Conservation (phyloP, 1,284 basidiomycete genomes). For the Mycosarcoma maydis region DNA sequence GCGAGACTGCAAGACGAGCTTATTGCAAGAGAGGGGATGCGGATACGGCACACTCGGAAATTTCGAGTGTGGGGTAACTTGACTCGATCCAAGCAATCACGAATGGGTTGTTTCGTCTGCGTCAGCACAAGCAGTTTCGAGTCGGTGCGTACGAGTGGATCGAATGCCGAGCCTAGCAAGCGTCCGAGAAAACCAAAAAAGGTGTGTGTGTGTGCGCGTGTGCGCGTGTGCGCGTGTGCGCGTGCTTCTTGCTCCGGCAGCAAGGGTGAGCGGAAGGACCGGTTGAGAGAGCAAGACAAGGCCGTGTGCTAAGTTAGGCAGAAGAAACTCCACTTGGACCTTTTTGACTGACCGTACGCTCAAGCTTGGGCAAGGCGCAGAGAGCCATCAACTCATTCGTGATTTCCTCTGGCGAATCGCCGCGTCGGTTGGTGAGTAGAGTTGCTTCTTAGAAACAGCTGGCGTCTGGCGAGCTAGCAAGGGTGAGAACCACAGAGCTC, state of each 20-base stretch:
- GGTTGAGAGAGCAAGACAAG: no score
- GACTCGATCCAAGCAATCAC: neutral
- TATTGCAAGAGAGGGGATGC: no score
- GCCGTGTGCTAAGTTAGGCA: neutral
- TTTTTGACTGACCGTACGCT: neutral
- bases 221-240: no score
- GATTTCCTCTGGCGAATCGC: conserved; percentile 4
- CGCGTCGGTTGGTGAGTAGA: no score
- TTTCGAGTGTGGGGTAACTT: conserved; percentile 16
- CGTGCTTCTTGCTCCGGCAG: no score
- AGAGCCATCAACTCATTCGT: neutral
- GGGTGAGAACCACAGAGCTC: neutral
- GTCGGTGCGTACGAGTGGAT: conserved; percentile 16
- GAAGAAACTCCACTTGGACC: conserved; percentile 3
- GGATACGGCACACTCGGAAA: no score
- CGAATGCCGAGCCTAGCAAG: neutral
- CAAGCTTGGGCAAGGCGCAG: neutral
- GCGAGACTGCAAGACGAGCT: no score
- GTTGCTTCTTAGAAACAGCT: neutral
- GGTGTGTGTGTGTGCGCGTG: no score
- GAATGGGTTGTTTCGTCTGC: no score
- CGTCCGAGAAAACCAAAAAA: conserved; percentile 14
- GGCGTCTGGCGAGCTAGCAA: neutral
- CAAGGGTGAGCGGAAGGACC: conserved; percentile 2
- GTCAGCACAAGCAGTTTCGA: conserved; percentile 8